These are phyloP conservation scores for Gentiana straminea DNA, from an alignment of 257 asterid genomes.

Conservation along the genomic window DNA sequence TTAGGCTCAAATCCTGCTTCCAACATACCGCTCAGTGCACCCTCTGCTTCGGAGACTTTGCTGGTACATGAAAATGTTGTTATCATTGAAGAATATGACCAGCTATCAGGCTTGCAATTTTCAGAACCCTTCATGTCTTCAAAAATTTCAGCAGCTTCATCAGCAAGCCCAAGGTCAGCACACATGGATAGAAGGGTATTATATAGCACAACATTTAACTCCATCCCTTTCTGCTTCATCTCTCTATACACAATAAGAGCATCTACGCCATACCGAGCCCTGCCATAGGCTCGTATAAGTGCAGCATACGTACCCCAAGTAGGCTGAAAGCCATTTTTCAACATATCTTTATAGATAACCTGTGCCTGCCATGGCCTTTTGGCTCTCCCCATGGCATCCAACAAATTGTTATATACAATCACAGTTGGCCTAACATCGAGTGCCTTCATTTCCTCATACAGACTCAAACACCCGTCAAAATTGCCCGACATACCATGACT, in stretches of 20 bases:
- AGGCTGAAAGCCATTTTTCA: slow-evolving; percentile 44
- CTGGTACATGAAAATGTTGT: slow-evolving; percentile 73
- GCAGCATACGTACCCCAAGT: slow-evolving; percentile 77
- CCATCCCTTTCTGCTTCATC: slow-evolving; percentile 80
- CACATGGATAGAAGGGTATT: slow-evolving; percentile 67
- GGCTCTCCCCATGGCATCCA: slow-evolving; percentile 98
- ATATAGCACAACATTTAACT: slow-evolving; percentile 50
- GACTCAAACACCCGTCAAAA: slow-evolving; percentile 85
- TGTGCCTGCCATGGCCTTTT: slow-evolving; percentile 94
- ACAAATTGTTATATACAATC: slow-evolving; percentile 51
- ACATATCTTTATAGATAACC: slow-evolving; percentile 56
- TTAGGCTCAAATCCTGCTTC: slow-evolving; percentile 73
- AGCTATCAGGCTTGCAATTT: slow-evolving; percentile 57
- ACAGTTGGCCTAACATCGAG: slow-evolving; percentile 53
- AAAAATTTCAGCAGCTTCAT: slow-evolving; percentile 69
- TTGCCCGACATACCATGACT: slow-evolving; percentile 59
- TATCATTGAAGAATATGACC: slow-evolving; percentile 71
- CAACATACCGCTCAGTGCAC: slow-evolving; percentile 52
- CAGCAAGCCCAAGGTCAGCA: slow-evolving; percentile 69
- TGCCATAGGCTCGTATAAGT: slow-evolving; percentile 57
- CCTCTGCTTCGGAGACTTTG: slow-evolving; percentile 73
- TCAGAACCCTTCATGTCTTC: slow-evolving; percentile 59
- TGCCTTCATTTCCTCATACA: slow-evolving; percentile 90
- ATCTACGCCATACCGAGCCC: slow-evolving; percentile 68
- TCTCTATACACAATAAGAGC: slow-evolving; percentile 59